phyloP scores from a whole-genome alignment of 2,329 filamentous ascomycete species.

The Aureobasidium namibiae region DNA sequence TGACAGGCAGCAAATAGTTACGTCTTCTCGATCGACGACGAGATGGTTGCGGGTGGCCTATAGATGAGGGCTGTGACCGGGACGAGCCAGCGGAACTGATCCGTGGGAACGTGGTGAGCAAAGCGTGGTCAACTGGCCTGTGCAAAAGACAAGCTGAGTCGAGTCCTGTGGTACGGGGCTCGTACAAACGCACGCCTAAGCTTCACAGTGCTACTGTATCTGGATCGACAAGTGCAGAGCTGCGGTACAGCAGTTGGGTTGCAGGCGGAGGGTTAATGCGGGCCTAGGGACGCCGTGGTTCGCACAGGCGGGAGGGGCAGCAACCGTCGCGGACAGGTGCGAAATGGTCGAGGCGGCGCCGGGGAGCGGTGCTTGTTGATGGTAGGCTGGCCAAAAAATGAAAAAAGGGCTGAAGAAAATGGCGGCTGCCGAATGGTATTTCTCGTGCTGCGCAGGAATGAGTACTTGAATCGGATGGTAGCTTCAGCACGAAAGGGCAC shows the following conservation, averaged over 20 bases:
- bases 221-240: background rate
- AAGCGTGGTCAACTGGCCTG: slow-evolving; percentile 9
- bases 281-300: background rate
- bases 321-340: background rate
- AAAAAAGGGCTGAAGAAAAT: slow-evolving; percentile 4
- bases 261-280: background rate
- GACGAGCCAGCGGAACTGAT: slow-evolving; percentile 12
- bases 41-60: slow-evolving; percentile 11
- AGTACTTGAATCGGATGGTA: slow-evolving; percentile 11
- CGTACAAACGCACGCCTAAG: background rate
- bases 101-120: background rate
- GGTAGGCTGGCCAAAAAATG: background rate
- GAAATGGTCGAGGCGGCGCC: background rate
- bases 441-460: slow-evolving; percentile 7
- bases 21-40: background rate
- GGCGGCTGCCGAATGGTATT: slow-evolving; percentile 6
- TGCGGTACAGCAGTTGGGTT: background rate
- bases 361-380: background rate
- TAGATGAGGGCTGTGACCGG: slow-evolving; percentile 7
- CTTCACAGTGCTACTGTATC: background rate
- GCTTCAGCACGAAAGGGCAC: slow-evolving; percentile 8
- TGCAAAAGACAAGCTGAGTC: slow-evolving; percentile 11
- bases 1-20: slow-evolving; percentile 2
- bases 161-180: background rate
- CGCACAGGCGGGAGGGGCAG: slow-evolving; percentile 5